Conservation (phyloP, 495 filamentous ascomycete genomes). For the Penicillium waksmanii region DNA sequence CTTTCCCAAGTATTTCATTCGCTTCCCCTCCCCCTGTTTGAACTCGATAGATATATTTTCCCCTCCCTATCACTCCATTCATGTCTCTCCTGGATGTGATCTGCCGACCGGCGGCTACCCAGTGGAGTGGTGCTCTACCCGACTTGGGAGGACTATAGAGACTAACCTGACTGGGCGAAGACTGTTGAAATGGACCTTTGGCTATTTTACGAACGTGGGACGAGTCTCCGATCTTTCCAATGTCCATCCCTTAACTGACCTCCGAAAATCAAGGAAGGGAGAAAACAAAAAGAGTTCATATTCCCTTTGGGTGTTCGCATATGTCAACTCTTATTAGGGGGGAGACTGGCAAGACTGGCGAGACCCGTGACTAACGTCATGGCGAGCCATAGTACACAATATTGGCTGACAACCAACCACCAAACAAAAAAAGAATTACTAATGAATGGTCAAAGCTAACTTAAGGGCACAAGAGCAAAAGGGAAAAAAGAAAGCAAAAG, state of each 20-base stretch:
- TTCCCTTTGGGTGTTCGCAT: no score
- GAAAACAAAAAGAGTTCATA: neutral
- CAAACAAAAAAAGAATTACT: constrained; percentile 5
- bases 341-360: neutral
- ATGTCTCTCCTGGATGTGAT: constrained; percentile 1
- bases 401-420: no score
- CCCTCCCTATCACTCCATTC: constrained; percentile 9
- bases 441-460: constrained; percentile 5
- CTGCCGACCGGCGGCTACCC: constrained; percentile 1
- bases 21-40: neutral
- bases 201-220: constrained; percentile 12
- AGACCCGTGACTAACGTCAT: constrained; percentile 6
- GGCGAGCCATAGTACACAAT: neutral
- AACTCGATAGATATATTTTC: constrained; percentile 1
- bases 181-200: constrained; percentile 39
- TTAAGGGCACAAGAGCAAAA: neutral
- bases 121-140: neutral
- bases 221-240: neutral
- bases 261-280: neutral
- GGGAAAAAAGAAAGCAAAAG: neutral
- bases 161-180: constrained; percentile 37
- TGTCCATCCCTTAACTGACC: constrained; percentile 1
- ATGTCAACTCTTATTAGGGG: neutral
- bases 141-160: constrained; percentile 24
- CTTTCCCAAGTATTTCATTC: neutral